Conservation (phyloP, 768 basidiomycete species). For the Naematelia encephala region DNA sequence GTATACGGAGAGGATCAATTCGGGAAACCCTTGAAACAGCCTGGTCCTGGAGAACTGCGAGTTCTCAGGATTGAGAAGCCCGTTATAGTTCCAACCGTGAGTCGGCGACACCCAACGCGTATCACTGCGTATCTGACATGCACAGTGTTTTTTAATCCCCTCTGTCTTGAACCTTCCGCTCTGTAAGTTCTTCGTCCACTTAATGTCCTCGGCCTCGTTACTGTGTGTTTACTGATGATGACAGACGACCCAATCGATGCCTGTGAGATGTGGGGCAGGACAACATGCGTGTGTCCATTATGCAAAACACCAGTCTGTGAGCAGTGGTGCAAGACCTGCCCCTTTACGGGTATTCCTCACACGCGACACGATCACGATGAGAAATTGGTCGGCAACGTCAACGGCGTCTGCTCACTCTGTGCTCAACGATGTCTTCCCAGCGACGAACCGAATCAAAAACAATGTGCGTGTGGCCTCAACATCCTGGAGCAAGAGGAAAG, state of each 20-base stretch:
- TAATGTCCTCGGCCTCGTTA: neutral
- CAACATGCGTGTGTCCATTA: slow-evolving; percentile 11
- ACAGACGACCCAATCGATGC: neutral
- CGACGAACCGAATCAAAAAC: neutral
- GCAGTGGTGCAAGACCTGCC: slow-evolving; percentile 13
- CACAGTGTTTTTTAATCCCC: slow-evolving; percentile 17
- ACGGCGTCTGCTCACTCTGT: slow-evolving; percentile 2
- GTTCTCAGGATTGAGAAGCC: slow-evolving; percentile 28
- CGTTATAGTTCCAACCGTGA: slow-evolving; percentile 34
- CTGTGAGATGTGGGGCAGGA: slow-evolving; percentile 2
- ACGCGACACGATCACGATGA: slow-evolving; percentile 1
- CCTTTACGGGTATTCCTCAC: slow-evolving; percentile 3
- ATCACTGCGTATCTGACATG: too few relatives aligned
- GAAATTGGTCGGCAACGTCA: slow-evolving; percentile 3
- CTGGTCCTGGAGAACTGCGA: slow-evolving; percentile 28
- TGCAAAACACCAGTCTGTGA: slow-evolving; percentile 19
- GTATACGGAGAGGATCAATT: slow-evolving; percentile 29
- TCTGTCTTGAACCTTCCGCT: slow-evolving; percentile 11
- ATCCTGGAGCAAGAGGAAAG: slow-evolving; percentile 14
- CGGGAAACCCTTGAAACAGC: slow-evolving; percentile 15
- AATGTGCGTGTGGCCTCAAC: slow-evolving; percentile 22
- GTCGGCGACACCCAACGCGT: slow-evolving; percentile 2
- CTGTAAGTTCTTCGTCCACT: slow-evolving; percentile 9
- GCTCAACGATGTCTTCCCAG: neutral
- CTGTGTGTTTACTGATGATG: neutral